Evolutionary conservation across 768 basidiomycete species (phyloP).

Genomic region (Mycena kentingensis): DNA sequence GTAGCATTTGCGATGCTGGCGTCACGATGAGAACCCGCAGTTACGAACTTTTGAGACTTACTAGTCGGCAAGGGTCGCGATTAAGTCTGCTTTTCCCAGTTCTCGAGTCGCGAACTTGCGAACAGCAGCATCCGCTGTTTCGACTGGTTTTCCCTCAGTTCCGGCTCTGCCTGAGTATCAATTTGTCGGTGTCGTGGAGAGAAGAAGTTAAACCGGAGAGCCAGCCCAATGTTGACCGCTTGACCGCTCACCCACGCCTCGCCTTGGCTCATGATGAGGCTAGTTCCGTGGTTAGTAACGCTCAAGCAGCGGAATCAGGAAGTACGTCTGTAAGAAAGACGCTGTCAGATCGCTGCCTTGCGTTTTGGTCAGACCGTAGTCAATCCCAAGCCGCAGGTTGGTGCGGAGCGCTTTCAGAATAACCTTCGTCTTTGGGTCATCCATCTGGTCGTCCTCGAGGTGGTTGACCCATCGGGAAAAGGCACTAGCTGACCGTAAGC

Average conservation of each 20-base stretch:
- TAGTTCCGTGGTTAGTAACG: background rate
- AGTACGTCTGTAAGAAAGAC: conserved; percentile 82
- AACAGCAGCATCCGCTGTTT: conserved; percentile 73
- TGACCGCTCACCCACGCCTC: conserved; percentile 85
- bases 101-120: conserved; percentile 86
- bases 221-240: conserved; percentile 64
- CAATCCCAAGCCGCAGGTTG: conserved; percentile 91
- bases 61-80: conserved; percentile 90
- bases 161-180: conserved; percentile 37
- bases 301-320: background rate
- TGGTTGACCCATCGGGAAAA: conserved; percentile 92
- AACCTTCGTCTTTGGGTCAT: conserved; percentile 64
- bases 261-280: conserved; percentile 92
- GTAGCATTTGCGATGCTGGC: conserved; percentile 86
- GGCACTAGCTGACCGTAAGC: conserved; percentile 38
- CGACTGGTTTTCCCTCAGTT: conserved; percentile 71
- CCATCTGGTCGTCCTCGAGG: conserved; percentile 79
- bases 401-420: conserved; percentile 78
- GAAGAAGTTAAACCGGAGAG: conserved; percentile 45
- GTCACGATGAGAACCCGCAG: conserved; percentile 4
- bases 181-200: background rate
- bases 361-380: conserved; percentile 78
- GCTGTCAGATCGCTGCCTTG: conserved; percentile 80
- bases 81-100: conserved; percentile 72
- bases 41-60: conserved; percentile 39